These are phyloP conservation scores for Ananas comosus DNA, from an alignment of 176 grass and related monocot species.

Conservation along the genomic window DNA sequence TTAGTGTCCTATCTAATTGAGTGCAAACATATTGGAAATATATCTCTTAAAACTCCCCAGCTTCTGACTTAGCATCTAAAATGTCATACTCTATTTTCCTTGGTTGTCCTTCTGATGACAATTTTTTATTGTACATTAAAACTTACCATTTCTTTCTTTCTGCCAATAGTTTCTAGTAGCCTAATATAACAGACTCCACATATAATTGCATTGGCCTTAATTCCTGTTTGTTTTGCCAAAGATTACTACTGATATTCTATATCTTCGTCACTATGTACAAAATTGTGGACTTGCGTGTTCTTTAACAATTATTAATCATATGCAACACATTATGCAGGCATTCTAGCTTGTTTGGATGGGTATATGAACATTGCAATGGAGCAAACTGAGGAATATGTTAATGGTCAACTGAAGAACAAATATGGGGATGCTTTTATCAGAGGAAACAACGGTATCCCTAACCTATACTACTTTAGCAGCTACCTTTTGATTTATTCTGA, in stretches of 20 bases:
- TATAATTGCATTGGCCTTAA: background rate
- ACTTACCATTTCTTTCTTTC: background rate
- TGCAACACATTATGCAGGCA: conserved; percentile 15
- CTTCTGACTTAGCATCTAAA: background rate
- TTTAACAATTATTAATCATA: background rate
- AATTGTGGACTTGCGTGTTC: background rate
- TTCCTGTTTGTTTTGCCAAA: background rate
- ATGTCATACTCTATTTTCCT: background rate
- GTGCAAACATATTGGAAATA: too few relatives aligned
- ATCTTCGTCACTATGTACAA: background rate
- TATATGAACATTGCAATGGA: conserved; percentile 33
- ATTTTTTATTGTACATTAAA: background rate
- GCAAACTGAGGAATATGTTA: conserved; percentile 26
- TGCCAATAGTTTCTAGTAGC: background rate
- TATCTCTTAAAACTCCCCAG: too few relatives aligned
- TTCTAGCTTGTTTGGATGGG: conserved; percentile 33
- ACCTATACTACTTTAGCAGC: background rate
- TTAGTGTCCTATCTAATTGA: too few relatives aligned
- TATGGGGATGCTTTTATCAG: conserved; percentile 44
- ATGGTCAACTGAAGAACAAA: conserved; percentile 28
- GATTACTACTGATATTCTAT: background rate
- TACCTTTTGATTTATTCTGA: background rate
- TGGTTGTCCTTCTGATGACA: background rate
- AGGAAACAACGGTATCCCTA: conserved; percentile 32
- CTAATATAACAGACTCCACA: background rate